A percentile compares a stretch with the other conserved stretches of the same genome.
phyloP scores from a whole-genome alignment of 805 yeast species.

The Blastobotrys parvus region DNA sequence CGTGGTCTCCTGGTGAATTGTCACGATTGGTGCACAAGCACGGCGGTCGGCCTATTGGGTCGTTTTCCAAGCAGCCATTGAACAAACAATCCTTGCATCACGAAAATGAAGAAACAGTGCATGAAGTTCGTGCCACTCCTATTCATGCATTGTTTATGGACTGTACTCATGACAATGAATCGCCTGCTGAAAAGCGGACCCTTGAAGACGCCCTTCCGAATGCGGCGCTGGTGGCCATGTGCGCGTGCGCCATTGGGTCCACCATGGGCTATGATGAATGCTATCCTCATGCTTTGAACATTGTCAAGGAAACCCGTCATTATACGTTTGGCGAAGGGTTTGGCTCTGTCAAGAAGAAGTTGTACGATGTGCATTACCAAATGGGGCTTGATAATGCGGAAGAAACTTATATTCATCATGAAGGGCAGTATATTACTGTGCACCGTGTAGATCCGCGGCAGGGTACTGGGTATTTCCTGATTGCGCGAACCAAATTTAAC shows the following conservation, averaged over 20 bases:
- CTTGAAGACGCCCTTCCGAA: slow-evolving; percentile 91
- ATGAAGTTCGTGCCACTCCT: slow-evolving; percentile 53
- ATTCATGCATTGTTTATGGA: slow-evolving; percentile 97
- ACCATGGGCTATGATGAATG: slow-evolving; percentile 92
- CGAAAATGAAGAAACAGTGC: slow-evolving; percentile 18
- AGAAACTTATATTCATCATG: slow-evolving; percentile 92
- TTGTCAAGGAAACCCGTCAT: slow-evolving; percentile 64
- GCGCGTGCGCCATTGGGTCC: slow-evolving; percentile 90
- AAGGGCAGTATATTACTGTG: slow-evolving; percentile 83
- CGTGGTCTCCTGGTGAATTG: slow-evolving; percentile 79
- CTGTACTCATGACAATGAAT: slow-evolving; percentile 94
- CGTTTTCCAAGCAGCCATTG: slow-evolving; percentile 71
- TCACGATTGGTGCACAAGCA: slow-evolving; percentile 82
- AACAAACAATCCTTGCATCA: slow-evolving; percentile 28
- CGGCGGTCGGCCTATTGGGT: slow-evolving; percentile 95
- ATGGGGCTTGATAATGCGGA: slow-evolving; percentile 49
- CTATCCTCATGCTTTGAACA: slow-evolving; percentile 71
- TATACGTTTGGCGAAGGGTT: slow-evolving; percentile 60
- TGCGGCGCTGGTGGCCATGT: slow-evolving; percentile 88
- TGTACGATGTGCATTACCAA: slow-evolving; percentile 29
- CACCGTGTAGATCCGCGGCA: slow-evolving; percentile 77
- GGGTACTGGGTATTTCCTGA: slow-evolving; percentile 81
- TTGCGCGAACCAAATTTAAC: slow-evolving; percentile 76
- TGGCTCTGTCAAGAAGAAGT: slow-evolving; percentile 50
- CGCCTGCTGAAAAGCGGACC: slow-evolving; percentile 81